These are phyloP conservation scores for Fusarium xylarioides DNA, from an alignment of 2,329 filamentous ascomycete genomes.

Conservation along the genomic window DNA sequence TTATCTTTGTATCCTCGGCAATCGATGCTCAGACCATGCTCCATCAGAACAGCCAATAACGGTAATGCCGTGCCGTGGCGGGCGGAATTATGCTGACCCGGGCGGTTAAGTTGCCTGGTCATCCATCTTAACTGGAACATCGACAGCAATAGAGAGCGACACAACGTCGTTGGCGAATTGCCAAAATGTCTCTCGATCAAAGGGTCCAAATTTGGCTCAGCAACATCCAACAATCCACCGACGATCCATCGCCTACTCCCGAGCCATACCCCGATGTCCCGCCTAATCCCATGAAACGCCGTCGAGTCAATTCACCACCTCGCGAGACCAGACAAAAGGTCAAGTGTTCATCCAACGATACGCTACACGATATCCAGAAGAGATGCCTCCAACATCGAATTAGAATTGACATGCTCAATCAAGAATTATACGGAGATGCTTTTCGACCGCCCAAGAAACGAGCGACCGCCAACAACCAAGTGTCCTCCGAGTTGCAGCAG, in stretches of 20 bases:
- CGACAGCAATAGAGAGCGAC: not conserved
- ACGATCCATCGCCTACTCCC: not conserved
- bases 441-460: not conserved
- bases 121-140: not conserved
- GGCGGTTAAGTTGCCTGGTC: not conserved
- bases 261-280: accelerated
- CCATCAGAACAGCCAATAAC: not conserved
- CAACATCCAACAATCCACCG: not conserved
- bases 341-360: not conserved
- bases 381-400: not conserved
- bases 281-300: not conserved
- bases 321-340: not conserved
- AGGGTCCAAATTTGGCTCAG: not conserved
- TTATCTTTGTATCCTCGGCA: not conserved
- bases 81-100: not conserved
- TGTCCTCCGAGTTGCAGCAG: not conserved
- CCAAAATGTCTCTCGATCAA: not conserved
- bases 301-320: not conserved
- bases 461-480: not conserved
- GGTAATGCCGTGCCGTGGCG: not conserved
- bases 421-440: too few species aligned
- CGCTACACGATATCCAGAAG: too few species aligned
- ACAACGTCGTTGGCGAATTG: too few species aligned
- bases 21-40: not conserved
- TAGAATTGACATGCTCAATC: too few species aligned